These are phyloP conservation scores for Tubosaeta brunneosetosa DNA, from an alignment of 768 basidiomycete genomes.

Conservation along the genomic window DNA sequence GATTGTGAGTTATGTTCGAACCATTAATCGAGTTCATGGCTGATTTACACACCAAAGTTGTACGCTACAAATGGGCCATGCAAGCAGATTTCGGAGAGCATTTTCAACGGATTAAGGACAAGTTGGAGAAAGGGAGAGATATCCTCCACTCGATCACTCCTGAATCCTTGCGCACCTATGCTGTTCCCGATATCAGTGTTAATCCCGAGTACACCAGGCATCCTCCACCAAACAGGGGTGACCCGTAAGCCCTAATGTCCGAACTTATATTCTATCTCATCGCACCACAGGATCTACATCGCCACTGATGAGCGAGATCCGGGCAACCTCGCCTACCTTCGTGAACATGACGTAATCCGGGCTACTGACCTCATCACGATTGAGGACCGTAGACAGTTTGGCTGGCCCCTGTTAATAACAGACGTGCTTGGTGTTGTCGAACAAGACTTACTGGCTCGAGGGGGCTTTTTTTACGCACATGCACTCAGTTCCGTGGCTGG, in stretches of 20 bases:
- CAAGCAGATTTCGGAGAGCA: constrained; percentile 33
- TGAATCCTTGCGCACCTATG: constrained; percentile 17
- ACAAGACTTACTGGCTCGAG: constrained; percentile 37
- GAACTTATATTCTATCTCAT: constrained; percentile 3
- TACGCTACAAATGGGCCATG: constrained; percentile 35
- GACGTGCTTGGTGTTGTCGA: constrained; percentile 42
- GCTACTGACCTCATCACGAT: constrained; percentile 39
- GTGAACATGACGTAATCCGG: constrained; percentile 34
- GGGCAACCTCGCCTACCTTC: constrained; percentile 31
- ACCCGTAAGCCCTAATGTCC: constrained; percentile 15
- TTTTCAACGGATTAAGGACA: constrained; percentile 31
- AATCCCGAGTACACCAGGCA: constrained; percentile 15
- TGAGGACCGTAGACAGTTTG: constrained; percentile 38
- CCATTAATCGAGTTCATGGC: not conserved
- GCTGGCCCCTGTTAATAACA: constrained; percentile 41
- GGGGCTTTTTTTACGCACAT: constrained; percentile 41
- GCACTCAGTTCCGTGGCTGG: constrained; percentile 40
- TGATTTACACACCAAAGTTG: constrained; percentile 17
- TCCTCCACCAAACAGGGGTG: constrained; percentile 16
- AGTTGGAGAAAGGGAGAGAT: constrained; percentile 18
- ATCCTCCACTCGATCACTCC: constrained; percentile 15
- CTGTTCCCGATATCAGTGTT: constrained; percentile 17
- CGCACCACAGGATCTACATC: constrained; percentile 27
- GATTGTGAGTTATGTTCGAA: constrained; percentile 31
- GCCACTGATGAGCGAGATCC: constrained; percentile 42